These are phyloP conservation scores for Dionaea muscipula DNA, from an alignment of 179 eudicot species.

Conservation along the genomic window DNA sequence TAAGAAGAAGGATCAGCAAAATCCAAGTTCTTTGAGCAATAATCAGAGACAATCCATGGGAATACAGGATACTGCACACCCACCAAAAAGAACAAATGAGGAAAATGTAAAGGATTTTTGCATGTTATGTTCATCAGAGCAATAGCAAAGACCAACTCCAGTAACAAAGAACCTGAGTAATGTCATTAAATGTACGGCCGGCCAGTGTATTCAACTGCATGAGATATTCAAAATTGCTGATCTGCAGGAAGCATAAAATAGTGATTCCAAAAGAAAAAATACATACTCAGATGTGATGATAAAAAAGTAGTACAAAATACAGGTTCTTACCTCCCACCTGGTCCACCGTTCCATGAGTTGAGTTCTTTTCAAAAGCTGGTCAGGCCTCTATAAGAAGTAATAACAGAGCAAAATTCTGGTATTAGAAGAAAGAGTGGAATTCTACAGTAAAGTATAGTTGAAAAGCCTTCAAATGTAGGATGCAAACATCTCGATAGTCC, in stretches of 20 bases:
- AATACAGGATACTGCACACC: conserved; percentile 90
- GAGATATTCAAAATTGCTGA: conserved; percentile 97
- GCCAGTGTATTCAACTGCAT: conserved; percentile 99
- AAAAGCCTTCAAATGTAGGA: not conserved
- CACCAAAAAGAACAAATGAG: conserved; percentile 5
- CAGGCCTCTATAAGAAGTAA: conserved; percentile 54
- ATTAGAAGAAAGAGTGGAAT: not conserved
- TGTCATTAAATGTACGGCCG: conserved; percentile 97
- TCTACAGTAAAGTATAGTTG: not conserved
- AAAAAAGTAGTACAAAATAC: not conserved
- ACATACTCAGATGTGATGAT: not conserved
- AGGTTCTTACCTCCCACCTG: conserved; percentile 76
- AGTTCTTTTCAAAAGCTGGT: conserved; percentile 84
- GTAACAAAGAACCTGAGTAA: conserved; percentile 64
- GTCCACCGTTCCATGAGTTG: conserved; percentile 99
- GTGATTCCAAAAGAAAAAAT: not conserved
- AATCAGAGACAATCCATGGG: conserved; percentile 99
- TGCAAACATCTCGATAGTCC: not conserved
- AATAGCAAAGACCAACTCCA: not conserved
- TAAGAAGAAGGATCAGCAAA: conserved; percentile 67
- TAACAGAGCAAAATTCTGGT: not conserved
- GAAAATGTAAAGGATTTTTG: not conserved
- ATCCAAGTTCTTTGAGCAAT: conserved; percentile 64
- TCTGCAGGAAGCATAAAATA: conserved; percentile 32
- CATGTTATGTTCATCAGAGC: not conserved